Evolutionary conservation across 2,329 filamentous ascomycete species (phyloP), one percentile per base, ranked within the genome.

Genomic region (Fusarium poae): DNA sequence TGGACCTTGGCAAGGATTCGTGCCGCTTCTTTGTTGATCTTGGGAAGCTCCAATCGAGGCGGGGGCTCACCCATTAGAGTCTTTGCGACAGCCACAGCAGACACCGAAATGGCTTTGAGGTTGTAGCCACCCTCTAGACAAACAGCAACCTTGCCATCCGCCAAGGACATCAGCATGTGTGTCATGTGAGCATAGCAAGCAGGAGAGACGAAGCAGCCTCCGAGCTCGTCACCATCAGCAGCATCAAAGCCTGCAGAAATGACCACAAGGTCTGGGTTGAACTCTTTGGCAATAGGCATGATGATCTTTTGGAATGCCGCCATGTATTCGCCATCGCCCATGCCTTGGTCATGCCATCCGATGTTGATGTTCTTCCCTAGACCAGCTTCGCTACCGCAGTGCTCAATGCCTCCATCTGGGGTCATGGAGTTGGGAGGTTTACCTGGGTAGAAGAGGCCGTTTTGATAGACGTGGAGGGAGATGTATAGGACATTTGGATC

Each of bases 71-170:
- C 94, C 94, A 99, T 98, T 44, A 99, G 84, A 1, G 95, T 97
- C 62, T 90, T 89, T 2, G 93, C 96, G 2, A 99, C 96, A 4
- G 95, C 93, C 6, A 97, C 85, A 2, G 96, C 94, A 6, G 96
- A 98, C 59, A 92, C 90, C 0, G 96, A 97, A 61, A 99, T 99
- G 1, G 96, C 96, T 48, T 89, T 84, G 25, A 99, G 88, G 74
- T 98, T 98, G 80, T 99, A 99, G 11, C 96, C 96, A 23, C 96
- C 96, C 81, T 99, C 96, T 4, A 99, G 85, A 76, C 94, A 97
- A 11, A 97, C 95, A 4, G 93, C 92, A 16, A 99, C 86, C 76
- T 94, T 97, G 29, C 96, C 96, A 44, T 90, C 86, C 1, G 96
- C 95, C 21, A 99, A 84, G 3, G 93, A 94, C 94, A 97, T 98